Conservation (phyloP, 345 rosid genomes). For the Corchorus olitorius region DNA sequence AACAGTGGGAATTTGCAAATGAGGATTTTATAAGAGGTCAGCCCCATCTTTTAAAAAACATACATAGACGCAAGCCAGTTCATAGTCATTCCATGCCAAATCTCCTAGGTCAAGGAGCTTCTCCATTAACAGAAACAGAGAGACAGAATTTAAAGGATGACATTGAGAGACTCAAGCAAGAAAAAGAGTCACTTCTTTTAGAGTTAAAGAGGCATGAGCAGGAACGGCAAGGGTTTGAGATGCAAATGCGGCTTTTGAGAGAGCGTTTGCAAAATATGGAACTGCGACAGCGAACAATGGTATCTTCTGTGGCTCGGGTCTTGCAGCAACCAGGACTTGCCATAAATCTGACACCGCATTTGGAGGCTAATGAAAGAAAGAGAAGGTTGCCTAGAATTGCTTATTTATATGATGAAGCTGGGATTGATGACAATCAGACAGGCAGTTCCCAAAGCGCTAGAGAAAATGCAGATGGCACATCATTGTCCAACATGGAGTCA, state of each 20-base stretch:
- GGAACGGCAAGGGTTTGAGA: conserved; percentile 55
- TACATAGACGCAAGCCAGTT: conserved; percentile 87
- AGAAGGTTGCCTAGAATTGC: conserved; percentile 68
- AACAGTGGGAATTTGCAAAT: conserved; percentile 92
- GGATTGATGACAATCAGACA: conserved; percentile 41
- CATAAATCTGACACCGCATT: conserved; percentile 50
- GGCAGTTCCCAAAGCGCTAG: conserved; percentile 38
- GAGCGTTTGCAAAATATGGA: conserved; percentile 67
- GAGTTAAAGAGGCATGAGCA: conserved; percentile 62
- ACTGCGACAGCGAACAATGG: conserved; percentile 54
- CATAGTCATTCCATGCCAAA: conserved; percentile 82
- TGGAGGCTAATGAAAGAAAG: conserved; percentile 59
- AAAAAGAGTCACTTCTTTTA: conserved; percentile 52
- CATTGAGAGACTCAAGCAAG: conserved; percentile 55
- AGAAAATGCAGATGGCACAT: conserved; percentile 38
- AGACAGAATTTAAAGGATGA: conserved; percentile 65
- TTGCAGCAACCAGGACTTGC: conserved; percentile 72
- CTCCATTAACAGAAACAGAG: conserved; percentile 61
- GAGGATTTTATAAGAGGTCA: conserved; percentile 80
- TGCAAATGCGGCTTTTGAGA: conserved; percentile 60
- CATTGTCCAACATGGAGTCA: conserved; percentile 48
- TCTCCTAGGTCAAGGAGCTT: conserved; percentile 53
- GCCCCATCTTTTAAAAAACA: conserved; percentile 79
- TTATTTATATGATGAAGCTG: conserved; percentile 39
- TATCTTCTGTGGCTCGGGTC: conserved; percentile 49